phyloP scores from a whole-genome alignment of 371 early-diverging fungal genomes.

The Rhizomucor pusillus region DNA sequence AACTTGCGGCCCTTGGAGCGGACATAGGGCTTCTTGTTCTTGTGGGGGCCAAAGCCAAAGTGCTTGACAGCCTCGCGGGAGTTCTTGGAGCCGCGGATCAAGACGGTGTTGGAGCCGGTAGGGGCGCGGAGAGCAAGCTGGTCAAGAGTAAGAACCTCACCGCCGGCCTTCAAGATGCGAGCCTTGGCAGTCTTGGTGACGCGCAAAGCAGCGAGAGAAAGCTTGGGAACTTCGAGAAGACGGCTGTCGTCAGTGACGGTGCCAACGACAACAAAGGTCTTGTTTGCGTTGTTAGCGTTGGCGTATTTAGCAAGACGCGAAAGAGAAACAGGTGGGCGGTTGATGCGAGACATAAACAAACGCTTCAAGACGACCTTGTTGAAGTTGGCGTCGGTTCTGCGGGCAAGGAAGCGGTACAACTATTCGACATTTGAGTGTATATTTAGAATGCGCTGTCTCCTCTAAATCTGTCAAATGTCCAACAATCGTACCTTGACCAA shows the following conservation, averaged over 20 bases:
- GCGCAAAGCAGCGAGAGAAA: conserved; percentile 93
- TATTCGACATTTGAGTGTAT: conserved; percentile 17
- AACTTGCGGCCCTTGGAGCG: conserved; percentile 99
- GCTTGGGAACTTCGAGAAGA: conserved; percentile 91
- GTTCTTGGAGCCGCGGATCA: conserved; percentile 92
- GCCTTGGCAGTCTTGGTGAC: conserved; percentile 96
- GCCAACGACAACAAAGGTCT: conserved; percentile 92
- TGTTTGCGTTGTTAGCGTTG: conserved; percentile 44
- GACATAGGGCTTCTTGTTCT: conserved; percentile 88
- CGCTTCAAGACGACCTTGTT: conserved; percentile 98
- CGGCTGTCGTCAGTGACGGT: conserved; percentile 97
- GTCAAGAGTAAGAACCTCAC: conserved; percentile 97
- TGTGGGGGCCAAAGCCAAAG: conserved; percentile 75
- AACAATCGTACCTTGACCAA: conserved; percentile 78
- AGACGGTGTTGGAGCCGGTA: conserved; percentile 92
- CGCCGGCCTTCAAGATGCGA: conserved; percentile 97
- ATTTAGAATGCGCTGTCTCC: not conserved
- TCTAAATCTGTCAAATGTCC: not conserved
- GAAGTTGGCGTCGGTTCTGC: conserved; percentile 97
- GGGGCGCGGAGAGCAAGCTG: conserved; percentile 98
- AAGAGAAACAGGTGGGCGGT: conserved; percentile 94
- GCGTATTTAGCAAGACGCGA: conserved; percentile 82
- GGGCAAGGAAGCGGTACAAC: conserved; percentile 98
- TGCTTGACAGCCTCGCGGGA: conserved; percentile 96
- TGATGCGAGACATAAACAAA: conserved; percentile 96